phyloP scores from a whole-genome alignment of 352 stramenopile genomes.

The Poterioochromonas sp. region DNA sequence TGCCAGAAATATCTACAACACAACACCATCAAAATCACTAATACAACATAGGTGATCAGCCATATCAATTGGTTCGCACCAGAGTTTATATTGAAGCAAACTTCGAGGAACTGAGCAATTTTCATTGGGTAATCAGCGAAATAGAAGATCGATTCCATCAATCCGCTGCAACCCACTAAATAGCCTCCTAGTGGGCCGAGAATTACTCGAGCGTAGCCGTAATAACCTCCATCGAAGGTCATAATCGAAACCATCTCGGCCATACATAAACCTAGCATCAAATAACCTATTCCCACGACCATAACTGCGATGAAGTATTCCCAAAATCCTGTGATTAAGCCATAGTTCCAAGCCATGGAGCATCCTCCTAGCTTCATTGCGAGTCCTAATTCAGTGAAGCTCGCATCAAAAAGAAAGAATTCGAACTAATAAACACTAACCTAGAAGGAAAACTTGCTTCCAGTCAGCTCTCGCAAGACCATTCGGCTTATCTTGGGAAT shows the following conservation, averaged over 20 bases:
- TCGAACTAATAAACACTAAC: too few relatives aligned
- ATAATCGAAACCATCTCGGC: constrained; percentile 2
- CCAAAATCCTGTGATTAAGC: constrained; percentile 16
- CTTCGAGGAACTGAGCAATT: not conserved
- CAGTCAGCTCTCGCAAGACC: too few relatives aligned
- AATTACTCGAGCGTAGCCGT: constrained; percentile 9
- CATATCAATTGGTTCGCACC: not conserved
- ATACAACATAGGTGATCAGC: not conserved
- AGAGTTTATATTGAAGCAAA: not conserved
- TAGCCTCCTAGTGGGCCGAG: constrained; percentile 11
- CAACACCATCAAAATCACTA: not conserved
- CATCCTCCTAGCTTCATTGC: not conserved
- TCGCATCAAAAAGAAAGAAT: too few relatives aligned
- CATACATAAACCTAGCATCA: not conserved
- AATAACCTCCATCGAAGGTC: constrained; percentile 1
- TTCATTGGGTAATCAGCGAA: constrained; percentile 4
- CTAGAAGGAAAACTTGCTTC: too few relatives aligned
- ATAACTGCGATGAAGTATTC: not conserved
- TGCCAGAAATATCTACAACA: not conserved
- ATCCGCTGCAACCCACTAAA: constrained; percentile 16
- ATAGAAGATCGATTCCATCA: constrained; percentile 31
- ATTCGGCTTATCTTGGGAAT: too few relatives aligned
- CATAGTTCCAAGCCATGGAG: not conserved
- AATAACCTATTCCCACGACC: constrained; percentile 14
- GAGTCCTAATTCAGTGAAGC: not conserved